Conservation (phyloP, 2,329 filamentous ascomycete species). For the Colletotrichum scovillei region DNA sequence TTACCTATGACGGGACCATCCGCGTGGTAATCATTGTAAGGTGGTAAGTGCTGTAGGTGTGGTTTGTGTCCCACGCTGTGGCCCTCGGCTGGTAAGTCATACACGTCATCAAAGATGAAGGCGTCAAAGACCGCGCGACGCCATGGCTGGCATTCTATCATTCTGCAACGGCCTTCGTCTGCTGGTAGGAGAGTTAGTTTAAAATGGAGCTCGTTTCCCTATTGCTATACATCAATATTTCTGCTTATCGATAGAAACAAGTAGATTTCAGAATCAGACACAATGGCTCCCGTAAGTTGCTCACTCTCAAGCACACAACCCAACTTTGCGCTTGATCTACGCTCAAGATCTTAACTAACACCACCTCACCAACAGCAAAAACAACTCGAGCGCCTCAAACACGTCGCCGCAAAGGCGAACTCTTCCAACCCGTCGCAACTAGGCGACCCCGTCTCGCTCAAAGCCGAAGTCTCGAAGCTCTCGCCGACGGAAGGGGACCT, state of each 20-base stretch:
- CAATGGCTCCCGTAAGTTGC: slow-evolving; percentile 28
- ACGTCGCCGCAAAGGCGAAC: slow-evolving; percentile 31
- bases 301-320: background rate
- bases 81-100: slow-evolving; percentile 30
- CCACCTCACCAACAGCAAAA: slow-evolving; percentile 5
- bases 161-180: background rate
- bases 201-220: too few relatives aligned
- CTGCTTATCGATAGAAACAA: background rate
- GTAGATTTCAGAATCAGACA: background rate
- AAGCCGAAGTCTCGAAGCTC: slow-evolving; percentile 46
- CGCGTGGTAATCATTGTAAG: background rate
- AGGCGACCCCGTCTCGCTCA: slow-evolving; percentile 52
- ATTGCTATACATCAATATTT: background rate
- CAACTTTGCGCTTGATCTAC: background rate
- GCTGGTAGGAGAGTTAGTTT: background rate
- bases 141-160: background rate
- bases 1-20: slow-evolving; percentile 2
- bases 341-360: background rate
- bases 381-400: slow-evolving; percentile 33
- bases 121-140: slow-evolving; percentile 24
- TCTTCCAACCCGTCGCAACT: slow-evolving; percentile 50
- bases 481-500: slow-evolving; percentile 29
- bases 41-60: background rate
- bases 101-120: slow-evolving; percentile 35
- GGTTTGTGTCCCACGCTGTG: background rate